Evolutionary conservation across 2,329 filamentous ascomycete genomes (phyloP).

Genomic region (Scedosporium dehoogii): DNA sequence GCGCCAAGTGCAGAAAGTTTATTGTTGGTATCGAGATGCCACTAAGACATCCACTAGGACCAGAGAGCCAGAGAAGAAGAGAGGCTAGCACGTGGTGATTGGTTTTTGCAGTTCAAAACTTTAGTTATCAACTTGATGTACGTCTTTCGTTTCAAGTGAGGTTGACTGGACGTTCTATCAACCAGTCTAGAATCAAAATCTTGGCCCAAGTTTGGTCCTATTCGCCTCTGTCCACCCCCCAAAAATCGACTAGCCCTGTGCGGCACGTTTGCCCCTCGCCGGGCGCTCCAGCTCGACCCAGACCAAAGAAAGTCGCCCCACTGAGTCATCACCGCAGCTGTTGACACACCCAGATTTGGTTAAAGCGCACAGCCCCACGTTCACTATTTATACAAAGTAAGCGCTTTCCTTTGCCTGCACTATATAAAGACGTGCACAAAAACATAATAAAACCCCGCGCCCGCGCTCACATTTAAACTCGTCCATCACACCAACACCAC

Average conservation of each 20-base stretch:
- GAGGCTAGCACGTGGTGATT: too few species aligned
- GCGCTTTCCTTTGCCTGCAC: not conserved
- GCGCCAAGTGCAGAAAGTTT: not conserved
- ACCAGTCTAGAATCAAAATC: too few species aligned
- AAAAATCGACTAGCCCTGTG: not conserved
- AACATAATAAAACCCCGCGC: not conserved
- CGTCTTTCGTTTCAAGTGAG: too few species aligned
- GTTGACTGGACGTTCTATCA: too few species aligned
- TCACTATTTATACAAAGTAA: not conserved
- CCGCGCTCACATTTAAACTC: not conserved
- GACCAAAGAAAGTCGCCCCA: not conserved
- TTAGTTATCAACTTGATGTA: too few species aligned
- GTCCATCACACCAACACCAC: not conserved
- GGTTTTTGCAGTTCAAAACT: too few species aligned
- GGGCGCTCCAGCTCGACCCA: not conserved
- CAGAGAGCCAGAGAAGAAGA: too few species aligned
- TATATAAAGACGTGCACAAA: not conserved
- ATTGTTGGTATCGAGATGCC: too few species aligned
- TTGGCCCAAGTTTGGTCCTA: too few species aligned
- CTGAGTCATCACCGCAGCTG: not conserved
- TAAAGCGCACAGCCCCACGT: not conserved
- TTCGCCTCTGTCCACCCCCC: too few species aligned
- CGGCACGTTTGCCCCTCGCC: not conserved
- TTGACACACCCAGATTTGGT: not conserved
- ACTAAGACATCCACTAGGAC: too few species aligned